A percentile compares a stretch with the other conserved stretches of the same genome.
These are phyloP conservation scores for Beta corolliflora DNA, from an alignment of 179 eudicot genomes.

Conservation along the genomic window DNA sequence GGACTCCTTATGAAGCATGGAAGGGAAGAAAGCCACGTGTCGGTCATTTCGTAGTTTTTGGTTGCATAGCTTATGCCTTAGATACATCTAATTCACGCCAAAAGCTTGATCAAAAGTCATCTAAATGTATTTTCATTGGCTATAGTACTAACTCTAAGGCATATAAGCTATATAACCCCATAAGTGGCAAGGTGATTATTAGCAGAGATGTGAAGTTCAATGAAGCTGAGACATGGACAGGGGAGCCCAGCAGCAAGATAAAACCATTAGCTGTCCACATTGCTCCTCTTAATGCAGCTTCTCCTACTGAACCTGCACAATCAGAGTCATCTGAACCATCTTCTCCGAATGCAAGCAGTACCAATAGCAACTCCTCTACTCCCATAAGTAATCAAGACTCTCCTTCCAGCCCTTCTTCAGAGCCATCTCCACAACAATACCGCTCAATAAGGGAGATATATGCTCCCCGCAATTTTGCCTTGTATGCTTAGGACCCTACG, in stretches of 20 bases:
- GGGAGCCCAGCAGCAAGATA: not conserved
- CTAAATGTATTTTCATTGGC: too few relatives aligned
- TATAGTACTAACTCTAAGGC: too few relatives aligned
- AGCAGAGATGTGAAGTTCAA: not conserved
- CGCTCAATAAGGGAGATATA: not conserved
- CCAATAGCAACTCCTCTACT: not conserved
- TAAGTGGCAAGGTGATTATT: constrained; percentile 1
- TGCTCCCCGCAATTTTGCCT: not conserved
- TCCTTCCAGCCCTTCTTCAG: not conserved
- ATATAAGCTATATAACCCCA: constrained; percentile 19
- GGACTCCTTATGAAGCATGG: too few relatives aligned
- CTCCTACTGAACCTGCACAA: too few relatives aligned
- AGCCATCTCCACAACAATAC: too few relatives aligned
- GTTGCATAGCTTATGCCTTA: too few relatives aligned
- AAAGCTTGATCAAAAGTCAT: too few relatives aligned
- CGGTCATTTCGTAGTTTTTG: too few relatives aligned
- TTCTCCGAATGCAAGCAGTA: not conserved
- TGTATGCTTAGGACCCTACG: not conserved
- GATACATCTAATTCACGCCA: too few relatives aligned
- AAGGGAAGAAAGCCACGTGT: too few relatives aligned
- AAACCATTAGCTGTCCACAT: too few relatives aligned
- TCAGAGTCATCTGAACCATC: not conserved
- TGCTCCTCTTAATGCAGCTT: too few relatives aligned
- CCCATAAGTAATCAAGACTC: not conserved
- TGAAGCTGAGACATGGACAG: not conserved